Base-by-base conservation (phyloP, 352 stramenopile genomes). In the Phytophthora rubi region DNA sequence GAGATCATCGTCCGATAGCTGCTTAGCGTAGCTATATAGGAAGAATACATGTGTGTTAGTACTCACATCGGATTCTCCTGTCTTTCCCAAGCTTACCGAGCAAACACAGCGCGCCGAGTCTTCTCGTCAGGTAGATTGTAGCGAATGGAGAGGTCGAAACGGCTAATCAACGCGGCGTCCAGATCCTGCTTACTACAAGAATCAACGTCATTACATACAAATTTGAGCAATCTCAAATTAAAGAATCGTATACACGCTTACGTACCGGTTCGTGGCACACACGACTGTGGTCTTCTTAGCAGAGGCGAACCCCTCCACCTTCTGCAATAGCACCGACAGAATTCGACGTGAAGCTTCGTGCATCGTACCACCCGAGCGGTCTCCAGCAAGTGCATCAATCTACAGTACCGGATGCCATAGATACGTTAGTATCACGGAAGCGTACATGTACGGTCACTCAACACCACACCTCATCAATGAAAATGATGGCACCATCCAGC, bases 241-340 rank as follows among this genome's bases (percentile, higher is more conserved):
- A 44, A 12, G 10, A 16, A 44, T 16, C 35, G 35, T 44, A 44
- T n/a, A 37, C 3, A 7, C 10, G 35, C 35, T 48, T 18, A 56
- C 69, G 9, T 67, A 94, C 86, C 86, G 73, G 54, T 98, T 98
- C 1, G 93, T 98, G 7, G 93, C 93, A 32, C 91, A 97, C 21
- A 98, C 91, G 12, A 98, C 84, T 3, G 91, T 98, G n/a, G 83
- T 97, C 62, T 97, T 97, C 60, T 95, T 95, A 15, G 83, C 86
- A 49, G 91, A 96, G n/a, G 92, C 85, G 70, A 98, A 98, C 0
- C 94, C 94, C 69, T 98, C 94, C 0, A 98, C 82, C 62, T 96
- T 97, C 54, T 97, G 93, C 30, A 98, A 76, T 37, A 98, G 62
- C 49, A 98, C 92, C 0, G 91, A 98, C 53, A 98, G 72, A 59